Evolutionary conservation across 345 rosid genomes (phyloP).

Genomic region (Acer yangbiense): DNA sequence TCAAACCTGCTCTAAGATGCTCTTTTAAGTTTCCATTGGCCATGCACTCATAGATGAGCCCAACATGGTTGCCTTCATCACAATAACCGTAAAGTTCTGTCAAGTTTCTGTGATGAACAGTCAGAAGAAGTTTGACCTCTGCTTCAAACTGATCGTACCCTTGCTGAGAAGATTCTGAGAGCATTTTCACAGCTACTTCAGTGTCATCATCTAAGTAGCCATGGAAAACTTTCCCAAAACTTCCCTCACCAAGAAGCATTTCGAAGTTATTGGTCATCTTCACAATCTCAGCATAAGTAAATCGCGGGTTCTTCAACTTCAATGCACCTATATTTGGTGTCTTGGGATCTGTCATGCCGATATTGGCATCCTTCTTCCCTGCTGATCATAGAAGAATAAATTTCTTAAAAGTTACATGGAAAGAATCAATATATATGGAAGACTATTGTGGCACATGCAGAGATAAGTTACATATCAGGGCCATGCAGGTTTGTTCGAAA

Average conservation of each 20-base stretch:
- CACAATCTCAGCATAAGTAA: slow-evolving; percentile 26
- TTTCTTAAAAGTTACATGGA: too few species aligned
- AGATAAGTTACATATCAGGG: neutral
- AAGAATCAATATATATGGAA: neutral
- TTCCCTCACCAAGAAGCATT: slow-evolving; percentile 39
- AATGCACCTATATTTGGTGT: neutral
- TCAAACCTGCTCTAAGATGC: slow-evolving; percentile 35
- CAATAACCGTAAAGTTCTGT: slow-evolving; percentile 60
- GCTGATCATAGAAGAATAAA: neutral
- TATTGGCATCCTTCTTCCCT: neutral
- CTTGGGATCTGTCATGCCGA: neutral
- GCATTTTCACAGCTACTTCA: slow-evolving; percentile 47
- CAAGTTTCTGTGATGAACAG: slow-evolving; percentile 46
- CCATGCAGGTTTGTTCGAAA: neutral
- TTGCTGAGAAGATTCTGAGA: slow-evolving; percentile 31
- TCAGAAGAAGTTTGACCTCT: slow-evolving; percentile 41
- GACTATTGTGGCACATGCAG: neutral
- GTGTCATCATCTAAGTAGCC: slow-evolving; percentile 25
- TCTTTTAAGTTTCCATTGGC: slow-evolving; percentile 52
- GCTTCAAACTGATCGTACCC: slow-evolving; percentile 43
- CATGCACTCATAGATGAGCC: slow-evolving; percentile 61
- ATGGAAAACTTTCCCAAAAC: slow-evolving; percentile 41
- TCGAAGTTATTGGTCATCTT: slow-evolving; percentile 39
- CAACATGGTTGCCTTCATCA: slow-evolving; percentile 40
- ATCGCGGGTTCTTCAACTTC: slow-evolving; percentile 21